Percentiles rank a stretch among this genome's conserved stretches.
Evolutionary conservation across 2,329 filamentous ascomycete genomes (phyloP).

Genomic region (Plectosphaerella plurivora): DNA sequence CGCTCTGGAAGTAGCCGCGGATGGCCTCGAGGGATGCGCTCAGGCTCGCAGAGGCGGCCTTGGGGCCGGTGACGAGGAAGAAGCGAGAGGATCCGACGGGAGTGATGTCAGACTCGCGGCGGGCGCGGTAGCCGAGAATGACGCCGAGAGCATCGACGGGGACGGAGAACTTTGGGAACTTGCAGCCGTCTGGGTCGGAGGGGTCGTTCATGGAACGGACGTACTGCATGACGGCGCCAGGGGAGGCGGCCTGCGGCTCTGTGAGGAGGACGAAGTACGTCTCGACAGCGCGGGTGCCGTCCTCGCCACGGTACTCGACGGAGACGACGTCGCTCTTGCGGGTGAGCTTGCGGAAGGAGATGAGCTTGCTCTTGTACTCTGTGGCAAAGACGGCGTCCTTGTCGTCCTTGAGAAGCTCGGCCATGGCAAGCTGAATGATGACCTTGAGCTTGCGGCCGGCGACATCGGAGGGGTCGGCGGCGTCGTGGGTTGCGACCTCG

Average conservation of each 20-base stretch:
- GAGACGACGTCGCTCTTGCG: slow-evolving; percentile 27
- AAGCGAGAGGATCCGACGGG: slow-evolving; percentile 43
- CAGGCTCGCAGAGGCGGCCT: slow-evolving; percentile 20
- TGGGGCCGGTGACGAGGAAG: slow-evolving; percentile 35
- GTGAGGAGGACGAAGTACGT: slow-evolving; percentile 36
- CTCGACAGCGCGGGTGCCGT: slow-evolving; percentile 22
- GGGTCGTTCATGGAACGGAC: slow-evolving; percentile 35
- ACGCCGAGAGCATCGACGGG: slow-evolving; percentile 48
- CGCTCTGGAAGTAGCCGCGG: slow-evolving; percentile 53
- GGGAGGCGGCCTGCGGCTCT: slow-evolving; percentile 28
- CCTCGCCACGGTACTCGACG: slow-evolving; percentile 27
- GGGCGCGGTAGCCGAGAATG: slow-evolving; percentile 36
- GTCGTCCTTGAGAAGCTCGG: slow-evolving; percentile 24
- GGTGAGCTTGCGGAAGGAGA: slow-evolving; percentile 31
- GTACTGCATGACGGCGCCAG: slow-evolving; percentile 40
- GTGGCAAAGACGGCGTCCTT: slow-evolving; percentile 31
- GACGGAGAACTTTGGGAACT: slow-evolving; percentile 45
- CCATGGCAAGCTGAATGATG: slow-evolving; percentile 34
- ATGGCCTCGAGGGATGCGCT: slow-evolving; percentile 31
- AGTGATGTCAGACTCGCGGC: slow-evolving; percentile 24
- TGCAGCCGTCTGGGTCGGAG: slow-evolving; percentile 22
- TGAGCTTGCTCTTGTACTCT: slow-evolving; percentile 46
- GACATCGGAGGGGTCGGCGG: slow-evolving; percentile 18
- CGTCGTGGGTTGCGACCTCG: slow-evolving; percentile 7
- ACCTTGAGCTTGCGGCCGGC: slow-evolving; percentile 38